These are phyloP conservation scores for Yamadazyma sp. DNA, from an alignment of 1,139 yeast genomes.

Conservation along the genomic window DNA sequence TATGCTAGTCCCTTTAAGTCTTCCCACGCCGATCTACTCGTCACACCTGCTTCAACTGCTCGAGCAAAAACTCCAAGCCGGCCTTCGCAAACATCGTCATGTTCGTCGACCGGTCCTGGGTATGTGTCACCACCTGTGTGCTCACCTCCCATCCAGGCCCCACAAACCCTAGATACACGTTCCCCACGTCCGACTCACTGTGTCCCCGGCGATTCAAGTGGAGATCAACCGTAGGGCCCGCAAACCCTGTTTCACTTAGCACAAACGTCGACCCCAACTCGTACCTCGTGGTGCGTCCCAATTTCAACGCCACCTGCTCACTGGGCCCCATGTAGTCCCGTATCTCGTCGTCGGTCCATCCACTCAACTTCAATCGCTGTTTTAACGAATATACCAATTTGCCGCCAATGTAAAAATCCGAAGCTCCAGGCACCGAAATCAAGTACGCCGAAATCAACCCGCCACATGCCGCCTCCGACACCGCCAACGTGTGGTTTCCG, in stretches of 20 bases:
- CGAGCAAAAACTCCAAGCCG: slow-evolving; percentile 63
- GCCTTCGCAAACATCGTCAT: slow-evolving; percentile 73
- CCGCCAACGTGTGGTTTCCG: slow-evolving; percentile 65
- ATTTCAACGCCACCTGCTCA: slow-evolving; percentile 68
- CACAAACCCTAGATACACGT: slow-evolving; percentile 68
- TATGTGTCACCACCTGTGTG: slow-evolving; percentile 45
- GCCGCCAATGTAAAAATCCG: slow-evolving; percentile 80
- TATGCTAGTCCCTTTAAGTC: no score
- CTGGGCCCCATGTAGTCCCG: slow-evolving; percentile 76
- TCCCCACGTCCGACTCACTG: slow-evolving; percentile 49
- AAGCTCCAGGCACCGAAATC: slow-evolving; percentile 83
- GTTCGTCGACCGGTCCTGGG: slow-evolving; percentile 55
- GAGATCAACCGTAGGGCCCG: slow-evolving; percentile 65
- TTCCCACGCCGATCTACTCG: no score
- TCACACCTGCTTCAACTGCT: slow-evolving; percentile 31
- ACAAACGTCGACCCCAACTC: slow-evolving; percentile 84
- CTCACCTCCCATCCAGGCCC: slow-evolving; percentile 65
- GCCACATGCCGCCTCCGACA: slow-evolving; percentile 89
- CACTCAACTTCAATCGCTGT: slow-evolving; percentile 71
- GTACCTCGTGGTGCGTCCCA: slow-evolving; percentile 75
- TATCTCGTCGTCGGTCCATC: slow-evolving; percentile 76
- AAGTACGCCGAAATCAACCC: slow-evolving; percentile 79
- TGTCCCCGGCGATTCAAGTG: slow-evolving; percentile 25
- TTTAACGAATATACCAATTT: slow-evolving; percentile 74
- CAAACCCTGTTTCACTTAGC: slow-evolving; percentile 83